Percentiles rank a stretch among this genome's conserved stretches.
These are phyloP conservation scores for Arthroderma sp. DNA, from an alignment of 2,329 filamentous ascomycete species.

Conservation along the genomic window DNA sequence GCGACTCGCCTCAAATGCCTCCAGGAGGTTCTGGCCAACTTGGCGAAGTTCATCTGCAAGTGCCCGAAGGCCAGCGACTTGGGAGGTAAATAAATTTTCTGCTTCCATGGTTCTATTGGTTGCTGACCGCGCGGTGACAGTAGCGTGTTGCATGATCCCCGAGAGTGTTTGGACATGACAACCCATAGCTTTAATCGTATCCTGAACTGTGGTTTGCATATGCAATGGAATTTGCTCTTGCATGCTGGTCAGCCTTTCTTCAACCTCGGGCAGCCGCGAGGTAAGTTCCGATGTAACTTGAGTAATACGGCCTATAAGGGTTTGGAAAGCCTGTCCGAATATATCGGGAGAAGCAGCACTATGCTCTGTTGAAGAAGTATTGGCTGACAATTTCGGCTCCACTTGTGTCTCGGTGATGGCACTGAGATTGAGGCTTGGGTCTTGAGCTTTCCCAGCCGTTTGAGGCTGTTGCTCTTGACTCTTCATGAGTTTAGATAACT, in stretches of 20 bases:
- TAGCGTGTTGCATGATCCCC: constrained; percentile 24
- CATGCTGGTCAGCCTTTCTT: constrained; percentile 23
- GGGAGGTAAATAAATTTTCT: constrained; percentile 24
- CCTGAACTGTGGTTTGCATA: constrained; percentile 23
- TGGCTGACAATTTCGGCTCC: constrained; percentile 3
- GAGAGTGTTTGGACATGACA: constrained; percentile 24
- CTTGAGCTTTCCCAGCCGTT: not conserved
- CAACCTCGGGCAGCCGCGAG: constrained; percentile 25
- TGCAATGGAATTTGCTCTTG: constrained; percentile 24
- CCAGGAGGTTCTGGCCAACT: constrained; percentile 25
- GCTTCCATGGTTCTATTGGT: constrained; percentile 24
- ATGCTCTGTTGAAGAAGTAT: not conserved
- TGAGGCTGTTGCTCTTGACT: not conserved
- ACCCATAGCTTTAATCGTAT: constrained; percentile 24
- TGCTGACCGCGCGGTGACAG: constrained; percentile 22
- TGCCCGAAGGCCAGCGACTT: constrained; percentile 24
- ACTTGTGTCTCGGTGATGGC: constrained; percentile 2
- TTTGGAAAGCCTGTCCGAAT: constrained; percentile 22
- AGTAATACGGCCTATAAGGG: constrained; percentile 23
- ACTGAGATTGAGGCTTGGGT: not conserved
- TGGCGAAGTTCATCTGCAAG: constrained; percentile 30
- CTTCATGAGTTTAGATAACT: constrained; percentile 24
- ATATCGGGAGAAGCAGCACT: constrained; percentile 4
- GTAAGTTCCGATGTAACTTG: constrained; percentile 24
- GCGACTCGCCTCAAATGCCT: constrained; percentile 19